phyloP scores from a whole-genome alignment of 768 basidiomycete species.

The Leccinum barrowsii region DNA sequence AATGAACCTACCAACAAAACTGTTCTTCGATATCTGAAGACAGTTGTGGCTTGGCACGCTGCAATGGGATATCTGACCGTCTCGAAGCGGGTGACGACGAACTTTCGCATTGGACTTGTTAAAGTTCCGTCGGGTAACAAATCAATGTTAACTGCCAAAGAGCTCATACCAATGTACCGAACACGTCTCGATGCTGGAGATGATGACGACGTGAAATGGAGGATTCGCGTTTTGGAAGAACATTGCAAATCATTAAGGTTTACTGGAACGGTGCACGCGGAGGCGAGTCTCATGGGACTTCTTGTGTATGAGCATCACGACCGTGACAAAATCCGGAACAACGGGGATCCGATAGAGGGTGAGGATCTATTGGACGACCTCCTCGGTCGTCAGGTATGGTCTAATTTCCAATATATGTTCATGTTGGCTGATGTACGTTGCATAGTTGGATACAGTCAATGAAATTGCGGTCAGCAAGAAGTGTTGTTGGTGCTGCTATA shows the following conservation, averaged over 20 bases:
- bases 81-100: background rate
- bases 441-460: too few relatives aligned
- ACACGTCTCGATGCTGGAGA: background rate
- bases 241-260: background rate
- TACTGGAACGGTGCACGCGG: background rate
- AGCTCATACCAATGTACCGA: background rate
- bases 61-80: background rate
- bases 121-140: background rate
- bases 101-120: background rate
- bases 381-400: background rate
- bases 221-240: background rate
- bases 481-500: background rate
- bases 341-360: background rate
- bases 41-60: background rate
- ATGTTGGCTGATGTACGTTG: background rate
- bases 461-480: too few relatives aligned
- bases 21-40: background rate
- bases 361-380: background rate
- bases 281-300: background rate
- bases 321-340: background rate
- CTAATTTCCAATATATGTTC: background rate
- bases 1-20: background rate
- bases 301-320: background rate
- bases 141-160: background rate
- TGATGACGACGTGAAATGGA: background rate